Base-by-base conservation (phyloP, 805 yeast species). In the Helenozyma rhizophorensis region DNA sequence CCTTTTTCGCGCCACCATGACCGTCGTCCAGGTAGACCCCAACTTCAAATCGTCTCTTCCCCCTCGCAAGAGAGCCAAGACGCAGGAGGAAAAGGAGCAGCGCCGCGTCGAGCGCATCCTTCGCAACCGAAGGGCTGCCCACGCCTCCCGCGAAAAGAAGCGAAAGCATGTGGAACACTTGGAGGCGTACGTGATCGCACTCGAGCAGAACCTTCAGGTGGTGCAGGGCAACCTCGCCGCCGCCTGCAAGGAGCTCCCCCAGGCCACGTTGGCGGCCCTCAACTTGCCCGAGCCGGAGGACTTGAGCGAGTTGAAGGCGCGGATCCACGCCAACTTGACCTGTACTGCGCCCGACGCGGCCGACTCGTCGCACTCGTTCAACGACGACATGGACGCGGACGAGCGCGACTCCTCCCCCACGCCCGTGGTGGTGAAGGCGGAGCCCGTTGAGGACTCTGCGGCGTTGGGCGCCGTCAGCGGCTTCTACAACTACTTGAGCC, bases 51-150 rank as follows among this genome's bases (percentile, higher is more conserved):
- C 68, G 18, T 48, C 87, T 14, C 67, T 90, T 39, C 96, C 97
- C 19, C 97, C 97, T 33, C 76, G 97, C 45, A 93, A 93, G 68
- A 78, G 97, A 48, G 97, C 98, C 6, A 87, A 84, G 71, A 93
- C 98, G 25, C 76, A 84, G 47, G 96, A 89, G 62, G 97, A 90
- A 65, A 93, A 90, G 65, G 97, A 93, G 60, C 97, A 90, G 65
- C 80, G 97, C 45, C 76, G 96, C 28, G 78, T 89, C 34, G 97
- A 93, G 62, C 72, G 98, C 32, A 89, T 93, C 31, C 69, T 90
- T 50, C 76, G 98, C 56, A 90, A 90, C 62, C 77, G 97, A 53
- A 83, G 90, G 56, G 97, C 97, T 11, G 98, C 98, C 29, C 97
- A 90, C 58, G 95, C 96, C 33, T 85, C 96, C 18, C 76, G 98